Evolutionary conservation across 2,329 filamentous ascomycete genomes (phyloP).

Genomic region (Microdochium nivale): DNA sequence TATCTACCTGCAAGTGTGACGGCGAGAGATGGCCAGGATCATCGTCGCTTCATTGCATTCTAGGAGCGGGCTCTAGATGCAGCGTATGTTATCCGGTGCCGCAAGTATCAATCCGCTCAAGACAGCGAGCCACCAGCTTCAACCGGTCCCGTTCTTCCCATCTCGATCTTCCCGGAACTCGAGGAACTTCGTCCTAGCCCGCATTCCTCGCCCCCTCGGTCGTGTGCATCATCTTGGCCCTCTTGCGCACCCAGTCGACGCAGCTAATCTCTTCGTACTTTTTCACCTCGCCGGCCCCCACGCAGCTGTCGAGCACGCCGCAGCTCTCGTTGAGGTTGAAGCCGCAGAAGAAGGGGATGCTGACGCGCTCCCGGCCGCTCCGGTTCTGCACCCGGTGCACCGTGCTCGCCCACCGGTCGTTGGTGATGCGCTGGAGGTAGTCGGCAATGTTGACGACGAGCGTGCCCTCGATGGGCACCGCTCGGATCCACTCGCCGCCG

Average conservation of each 20-base stretch:
- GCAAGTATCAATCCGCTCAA: too few relatives aligned
- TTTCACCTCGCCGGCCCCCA: constrained; percentile 20
- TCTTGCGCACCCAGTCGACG: constrained; percentile 26
- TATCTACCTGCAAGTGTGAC: too few relatives aligned
- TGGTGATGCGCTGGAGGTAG: constrained; percentile 30
- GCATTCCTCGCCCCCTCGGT: constrained; percentile 1
- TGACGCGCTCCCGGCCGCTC: constrained; percentile 26
- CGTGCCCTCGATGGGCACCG: constrained; percentile 29
- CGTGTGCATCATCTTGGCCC: constrained; percentile 24
- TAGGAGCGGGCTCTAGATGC: too few relatives aligned
- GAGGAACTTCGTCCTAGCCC: too few relatives aligned
- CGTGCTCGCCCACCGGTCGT: constrained; percentile 31
- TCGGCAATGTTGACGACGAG: constrained; percentile 39
- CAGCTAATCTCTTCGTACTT: constrained; percentile 31
- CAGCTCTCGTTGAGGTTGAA: constrained; percentile 11
- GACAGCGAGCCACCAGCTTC: too few relatives aligned
- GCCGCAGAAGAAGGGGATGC: constrained; percentile 30
- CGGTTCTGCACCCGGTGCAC: constrained; percentile 29
- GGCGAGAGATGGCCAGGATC: too few relatives aligned
- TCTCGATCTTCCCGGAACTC: too few relatives aligned
- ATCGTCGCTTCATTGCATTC: too few relatives aligned
- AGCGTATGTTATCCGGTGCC: too few relatives aligned
- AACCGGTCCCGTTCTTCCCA: too few relatives aligned
- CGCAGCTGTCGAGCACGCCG: constrained; percentile 24
- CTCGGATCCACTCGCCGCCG: constrained; percentile 33